These are phyloP conservation scores for Fraxinus angustifolia DNA, from an alignment of 305 asterid species.

Conservation along the genomic window DNA sequence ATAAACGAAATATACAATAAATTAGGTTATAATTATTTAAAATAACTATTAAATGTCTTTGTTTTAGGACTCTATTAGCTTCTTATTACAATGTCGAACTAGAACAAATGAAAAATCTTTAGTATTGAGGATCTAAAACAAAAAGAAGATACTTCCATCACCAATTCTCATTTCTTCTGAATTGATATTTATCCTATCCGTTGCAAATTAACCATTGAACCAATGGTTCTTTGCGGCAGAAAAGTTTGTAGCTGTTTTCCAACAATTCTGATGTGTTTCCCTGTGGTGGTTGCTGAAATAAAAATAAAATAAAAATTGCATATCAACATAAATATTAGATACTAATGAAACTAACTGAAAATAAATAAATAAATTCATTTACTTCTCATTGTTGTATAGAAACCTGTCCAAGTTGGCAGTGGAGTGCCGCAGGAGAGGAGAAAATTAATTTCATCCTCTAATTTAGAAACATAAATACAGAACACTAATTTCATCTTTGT, in stretches of 20 bases:
- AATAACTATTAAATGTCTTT: no score
- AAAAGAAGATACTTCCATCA: not conserved
- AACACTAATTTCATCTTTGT: not conserved
- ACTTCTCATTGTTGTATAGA: not conserved
- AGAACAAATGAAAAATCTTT: not conserved
- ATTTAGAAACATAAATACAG: not conserved
- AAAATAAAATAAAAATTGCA: not conserved
- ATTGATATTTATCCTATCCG: not conserved
- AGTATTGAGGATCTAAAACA: not conserved
- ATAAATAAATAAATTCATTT: not conserved
- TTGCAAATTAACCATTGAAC: not conserved
- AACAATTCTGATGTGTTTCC: not conserved
- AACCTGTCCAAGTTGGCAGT: not conserved
- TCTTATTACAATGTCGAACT: not conserved
- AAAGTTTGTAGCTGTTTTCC: not conserved
- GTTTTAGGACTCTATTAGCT: not conserved
- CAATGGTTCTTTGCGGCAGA: not conserved
- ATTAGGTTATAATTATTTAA: no score
- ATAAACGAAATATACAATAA: no score
- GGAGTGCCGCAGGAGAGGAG: not conserved
- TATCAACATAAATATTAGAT: not conserved
- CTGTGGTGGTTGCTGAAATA: not conserved
- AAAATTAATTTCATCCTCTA: not conserved
- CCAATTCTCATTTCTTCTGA: not conserved
- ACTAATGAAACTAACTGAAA: not conserved